phyloP scores from a whole-genome alignment of 176 grass and related monocot species.

The Phyllostachys edulis region DNA sequence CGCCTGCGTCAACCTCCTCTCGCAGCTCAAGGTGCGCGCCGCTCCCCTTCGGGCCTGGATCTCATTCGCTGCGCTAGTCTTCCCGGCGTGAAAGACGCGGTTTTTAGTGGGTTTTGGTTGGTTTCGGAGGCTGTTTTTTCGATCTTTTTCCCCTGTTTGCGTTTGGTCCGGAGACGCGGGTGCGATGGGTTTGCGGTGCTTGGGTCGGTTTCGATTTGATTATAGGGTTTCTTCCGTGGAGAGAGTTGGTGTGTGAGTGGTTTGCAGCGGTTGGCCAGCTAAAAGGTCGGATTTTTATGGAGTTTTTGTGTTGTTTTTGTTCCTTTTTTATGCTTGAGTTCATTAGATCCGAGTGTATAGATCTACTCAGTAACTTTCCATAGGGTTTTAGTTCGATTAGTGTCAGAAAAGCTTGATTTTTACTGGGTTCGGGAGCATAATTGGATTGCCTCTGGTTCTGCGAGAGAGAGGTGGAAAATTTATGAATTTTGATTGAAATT shows the following conservation, averaged over 20 bases:
- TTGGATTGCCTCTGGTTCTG: background rate
- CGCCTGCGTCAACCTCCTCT: slow-evolving; percentile 57
- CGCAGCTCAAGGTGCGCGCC: slow-evolving; percentile 77
- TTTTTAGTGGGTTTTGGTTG: background rate
- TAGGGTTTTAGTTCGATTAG: background rate
- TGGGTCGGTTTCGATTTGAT: background rate
- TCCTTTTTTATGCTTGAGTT: background rate
- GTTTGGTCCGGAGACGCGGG: background rate
- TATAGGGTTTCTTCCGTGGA: slow-evolving; percentile 13
- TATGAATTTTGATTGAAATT: background rate
- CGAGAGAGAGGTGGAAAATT: background rate
- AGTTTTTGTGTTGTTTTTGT: background rate
- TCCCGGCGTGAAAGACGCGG: background rate
- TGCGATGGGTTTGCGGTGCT: background rate
- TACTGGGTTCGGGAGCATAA: background rate
- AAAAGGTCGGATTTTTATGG: background rate
- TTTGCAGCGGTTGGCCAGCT: background rate
- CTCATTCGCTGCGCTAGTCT: background rate
- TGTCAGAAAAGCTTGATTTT: background rate
- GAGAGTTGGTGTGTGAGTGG: background rate
- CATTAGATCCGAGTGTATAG: background rate
- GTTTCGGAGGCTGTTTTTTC: background rate
- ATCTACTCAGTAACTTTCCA: background rate
- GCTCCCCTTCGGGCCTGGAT: background rate
- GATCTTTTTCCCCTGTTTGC: background rate